Evolutionary conservation across 768 basidiomycete species (phyloP), one percentile per base, ranked within the genome.

Genomic region (Austroboletus festivus): DNA sequence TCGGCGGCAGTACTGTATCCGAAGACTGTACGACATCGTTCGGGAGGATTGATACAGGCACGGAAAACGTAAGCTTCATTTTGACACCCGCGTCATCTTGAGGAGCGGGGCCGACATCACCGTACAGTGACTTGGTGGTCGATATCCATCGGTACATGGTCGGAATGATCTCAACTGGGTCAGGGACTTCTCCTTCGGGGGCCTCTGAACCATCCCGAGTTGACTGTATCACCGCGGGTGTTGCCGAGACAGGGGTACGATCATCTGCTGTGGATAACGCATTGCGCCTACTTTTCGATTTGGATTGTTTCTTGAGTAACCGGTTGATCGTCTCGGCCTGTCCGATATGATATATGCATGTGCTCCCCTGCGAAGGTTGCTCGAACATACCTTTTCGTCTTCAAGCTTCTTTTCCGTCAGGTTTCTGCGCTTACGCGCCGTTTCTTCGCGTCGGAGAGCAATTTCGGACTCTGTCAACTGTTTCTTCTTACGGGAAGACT

Each of bases 301-400:
- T 78, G 16, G 84, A 82, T 61, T 89, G 89, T 66, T 92, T 93
- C 64, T 90, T 90, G 43, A 93, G 77, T 13, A 93, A 75, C 22
- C 91, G 84, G 57, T 92, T 92, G 64, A 93, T 93, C 0, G 91
- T 93, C 59, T 93, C 91, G 20, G 82, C 82, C 87, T 91, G 56
- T 18, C 26, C 35, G 19, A 26, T 30, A 30, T 21, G 16, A n/a
- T 7, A 9, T 18, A 15, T 7, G 16, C 23, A 15, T 47, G n/a
- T 48, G 30, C 23, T 11, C 23, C 13, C 6, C 16, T 6, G 12
- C 8, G 8, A 22, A 4, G 1, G 10, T 13, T 16, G 13, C 7
- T 10, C 3, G 5, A 13, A 55, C 62, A 44, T 46, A 83, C 89
- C 80, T 89, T 90, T 67, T 91, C 89, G 49, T 91, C 88, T 60